Conservation (phyloP, 129 eudicot species). For the Chrysanthemum seticuspe region DNA sequence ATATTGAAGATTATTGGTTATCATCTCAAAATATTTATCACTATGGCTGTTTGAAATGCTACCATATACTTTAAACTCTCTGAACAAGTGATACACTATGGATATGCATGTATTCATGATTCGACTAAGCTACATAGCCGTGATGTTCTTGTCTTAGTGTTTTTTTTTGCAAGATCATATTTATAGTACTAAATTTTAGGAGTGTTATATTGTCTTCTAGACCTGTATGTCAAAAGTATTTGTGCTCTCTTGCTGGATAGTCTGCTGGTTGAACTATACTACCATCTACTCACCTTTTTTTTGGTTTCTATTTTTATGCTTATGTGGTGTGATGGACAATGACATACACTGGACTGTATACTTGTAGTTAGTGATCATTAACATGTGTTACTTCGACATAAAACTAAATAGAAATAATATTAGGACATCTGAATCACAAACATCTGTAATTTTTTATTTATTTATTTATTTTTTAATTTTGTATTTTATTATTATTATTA, state of each 20-base stretch:
- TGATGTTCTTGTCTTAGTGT: conserved; percentile 14
- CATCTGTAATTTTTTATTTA: neutral
- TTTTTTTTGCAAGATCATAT: neutral
- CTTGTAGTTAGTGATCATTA: neutral
- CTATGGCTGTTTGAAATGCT: conserved; percentile 3
- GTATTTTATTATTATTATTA: neutral
- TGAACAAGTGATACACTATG: conserved; percentile 3
- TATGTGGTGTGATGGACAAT: neutral
- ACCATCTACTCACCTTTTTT: conserved; percentile 8
- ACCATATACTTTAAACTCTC: neutral
- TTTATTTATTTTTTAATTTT: too few relatives aligned
- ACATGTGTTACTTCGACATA: neutral
- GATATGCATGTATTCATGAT: conserved; percentile 7
- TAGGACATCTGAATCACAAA: neutral
- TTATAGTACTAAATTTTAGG: neutral
- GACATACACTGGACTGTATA: neutral
- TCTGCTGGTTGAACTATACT: neutral
- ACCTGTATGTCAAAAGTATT: neutral
- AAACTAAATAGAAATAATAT: neutral
- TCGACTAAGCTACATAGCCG: conserved; percentile 7
- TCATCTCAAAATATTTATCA: neutral
- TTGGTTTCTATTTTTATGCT: neutral
- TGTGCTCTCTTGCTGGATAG: conserved; percentile 8
- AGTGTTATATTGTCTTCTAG: conserved; percentile 4
- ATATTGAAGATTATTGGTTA: neutral